phyloP scores from a whole-genome alignment of 306 rosid species.

The Trichosanthes truncata region DNA sequence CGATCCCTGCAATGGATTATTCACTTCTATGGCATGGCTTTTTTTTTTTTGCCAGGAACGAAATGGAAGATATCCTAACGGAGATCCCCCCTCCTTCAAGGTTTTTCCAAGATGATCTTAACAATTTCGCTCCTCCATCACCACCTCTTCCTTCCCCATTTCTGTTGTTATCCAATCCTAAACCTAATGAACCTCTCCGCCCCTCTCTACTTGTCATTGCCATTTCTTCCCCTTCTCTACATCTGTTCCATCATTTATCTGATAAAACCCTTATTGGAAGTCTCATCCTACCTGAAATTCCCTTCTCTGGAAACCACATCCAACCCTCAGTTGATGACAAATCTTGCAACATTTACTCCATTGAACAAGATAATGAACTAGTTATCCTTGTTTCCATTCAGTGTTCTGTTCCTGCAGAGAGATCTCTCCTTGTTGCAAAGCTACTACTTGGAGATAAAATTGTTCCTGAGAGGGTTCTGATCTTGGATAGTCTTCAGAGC shows the following conservation, averaged over 20 bases:
- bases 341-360: slow-evolving; percentile 35
- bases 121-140: slow-evolving; percentile 52
- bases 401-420: slow-evolving; percentile 27
- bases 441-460: slow-evolving; percentile 31
- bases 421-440: slow-evolving; percentile 42
- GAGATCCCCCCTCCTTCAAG: slow-evolving; percentile 83
- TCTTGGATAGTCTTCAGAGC: slow-evolving; percentile 45
- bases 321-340: slow-evolving; percentile 34
- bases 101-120: slow-evolving; percentile 66
- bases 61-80: slow-evolving; percentile 77
- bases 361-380: slow-evolving; percentile 1
- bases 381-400: slow-evolving; percentile 36
- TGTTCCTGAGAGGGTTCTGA: slow-evolving; percentile 36
- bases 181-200: slow-evolving; percentile 29
- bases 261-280: slow-evolving; percentile 38
- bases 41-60: neutral
- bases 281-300: slow-evolving; percentile 56
- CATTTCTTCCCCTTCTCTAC: slow-evolving; percentile 51
- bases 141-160: slow-evolving; percentile 57
- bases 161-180: slow-evolving; percentile 33
- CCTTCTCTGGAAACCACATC: slow-evolving; percentile 34
- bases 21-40: neutral
- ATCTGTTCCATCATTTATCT: slow-evolving; percentile 34
- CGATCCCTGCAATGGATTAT: neutral
- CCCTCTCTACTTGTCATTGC: slow-evolving; percentile 67